phyloP scores from a whole-genome alignment of 108 stramenopile genomes.

The Hondaea fermentalgiana region DNA sequence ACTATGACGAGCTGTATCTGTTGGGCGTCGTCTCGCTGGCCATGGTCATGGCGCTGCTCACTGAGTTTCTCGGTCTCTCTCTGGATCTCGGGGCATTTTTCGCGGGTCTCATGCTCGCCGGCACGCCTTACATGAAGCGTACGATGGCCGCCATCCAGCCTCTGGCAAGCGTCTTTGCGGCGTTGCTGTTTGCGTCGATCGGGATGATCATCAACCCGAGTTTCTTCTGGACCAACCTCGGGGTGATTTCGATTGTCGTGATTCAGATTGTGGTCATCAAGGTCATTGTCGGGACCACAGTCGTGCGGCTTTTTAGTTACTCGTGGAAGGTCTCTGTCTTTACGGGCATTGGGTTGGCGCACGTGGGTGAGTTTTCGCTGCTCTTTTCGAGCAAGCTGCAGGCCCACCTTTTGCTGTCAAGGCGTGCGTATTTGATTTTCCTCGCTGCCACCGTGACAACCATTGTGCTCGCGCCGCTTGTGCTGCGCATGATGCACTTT shows the following conservation, averaged over 20 bases:
- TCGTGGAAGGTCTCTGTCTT: neutral
- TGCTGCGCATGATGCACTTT: neutral
- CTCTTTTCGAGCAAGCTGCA: constrained; percentile 25
- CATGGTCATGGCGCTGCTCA: neutral
- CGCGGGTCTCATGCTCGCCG: constrained; percentile 22
- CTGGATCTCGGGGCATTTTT: constrained; percentile 28
- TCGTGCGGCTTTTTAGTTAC: neutral
- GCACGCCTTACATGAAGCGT: neutral
- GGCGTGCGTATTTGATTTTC: neutral
- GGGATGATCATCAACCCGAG: constrained; percentile 23
- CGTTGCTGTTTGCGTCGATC: constrained; percentile 23
- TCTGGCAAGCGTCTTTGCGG: neutral
- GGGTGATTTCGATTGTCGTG: neutral
- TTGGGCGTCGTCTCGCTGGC: constrained; percentile 16
- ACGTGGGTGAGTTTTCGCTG: constrained; percentile 11
- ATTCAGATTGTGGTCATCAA: constrained; percentile 7
- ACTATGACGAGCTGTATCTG: neutral
- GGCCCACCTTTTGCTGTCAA: constrained; percentile 4
- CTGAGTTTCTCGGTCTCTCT: constrained; percentile 16
- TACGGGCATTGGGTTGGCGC: constrained; percentile 14
- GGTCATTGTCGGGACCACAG: neutral
- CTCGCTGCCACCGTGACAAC: constrained; percentile 12
- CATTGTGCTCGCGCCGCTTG: constrained; percentile 4
- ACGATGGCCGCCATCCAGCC: neutral
- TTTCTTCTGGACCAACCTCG: neutral